Percentiles rank a stretch among this genome's conserved stretches.
phyloP scores from a whole-genome alignment of 257 asterid species.

The Rubia yunnanensis region DNA sequence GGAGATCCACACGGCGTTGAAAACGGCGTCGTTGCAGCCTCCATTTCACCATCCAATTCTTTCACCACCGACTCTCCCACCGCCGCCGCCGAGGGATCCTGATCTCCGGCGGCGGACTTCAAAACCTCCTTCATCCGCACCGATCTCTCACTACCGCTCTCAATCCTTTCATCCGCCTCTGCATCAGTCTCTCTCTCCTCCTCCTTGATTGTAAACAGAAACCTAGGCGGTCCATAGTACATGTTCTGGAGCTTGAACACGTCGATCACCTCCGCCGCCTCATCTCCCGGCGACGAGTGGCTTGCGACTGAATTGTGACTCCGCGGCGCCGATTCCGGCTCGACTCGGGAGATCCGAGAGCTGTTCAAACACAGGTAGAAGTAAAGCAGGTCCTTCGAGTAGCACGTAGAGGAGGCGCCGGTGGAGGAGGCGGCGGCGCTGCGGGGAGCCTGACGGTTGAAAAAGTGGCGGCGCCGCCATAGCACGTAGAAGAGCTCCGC shows the following conservation, averaged over 20 bases:
- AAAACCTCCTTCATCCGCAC: conserved; percentile 31
- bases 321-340: conserved; percentile 19
- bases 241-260: conserved; percentile 41
- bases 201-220: conserved; percentile 45
- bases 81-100: background rate
- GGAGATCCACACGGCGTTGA: conserved; percentile 27
- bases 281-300: conserved; percentile 11
- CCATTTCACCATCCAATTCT: background rate
- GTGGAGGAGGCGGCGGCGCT: background rate
- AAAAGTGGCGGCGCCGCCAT: conserved; percentile 56
- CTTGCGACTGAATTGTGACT: background rate
- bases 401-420: conserved; percentile 10
- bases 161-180: conserved; percentile 10
- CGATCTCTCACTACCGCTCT: conserved; percentile 6
- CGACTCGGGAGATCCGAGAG: conserved; percentile 18
- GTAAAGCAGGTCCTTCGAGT: conserved; percentile 45
- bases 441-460: conserved; percentile 24
- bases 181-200: conserved; percentile 48
- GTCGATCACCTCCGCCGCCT: conserved; percentile 45
- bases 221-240: conserved; percentile 49
- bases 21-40: conserved; percentile 5
- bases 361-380: conserved; percentile 23
- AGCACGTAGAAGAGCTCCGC: conserved; percentile 32
- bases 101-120: background rate
- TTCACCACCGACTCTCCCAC: background rate